phyloP scores from a whole-genome alignment of 1,139 yeast genomes.

The Candida labiduridarum region DNA sequence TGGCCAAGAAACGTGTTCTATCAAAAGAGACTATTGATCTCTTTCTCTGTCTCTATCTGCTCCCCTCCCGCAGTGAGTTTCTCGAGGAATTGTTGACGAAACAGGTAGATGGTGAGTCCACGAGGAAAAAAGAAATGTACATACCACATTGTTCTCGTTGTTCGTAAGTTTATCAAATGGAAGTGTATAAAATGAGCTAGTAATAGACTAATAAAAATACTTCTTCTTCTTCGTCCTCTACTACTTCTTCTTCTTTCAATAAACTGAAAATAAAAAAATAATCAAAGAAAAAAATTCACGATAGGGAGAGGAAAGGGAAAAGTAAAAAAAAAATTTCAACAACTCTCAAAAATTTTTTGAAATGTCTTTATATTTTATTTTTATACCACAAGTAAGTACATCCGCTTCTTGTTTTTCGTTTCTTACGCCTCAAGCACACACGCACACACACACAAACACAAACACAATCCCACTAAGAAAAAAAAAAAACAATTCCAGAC shows the following conservation, averaged over 20 bases:
- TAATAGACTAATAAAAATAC: background rate
- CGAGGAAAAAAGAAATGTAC: background rate
- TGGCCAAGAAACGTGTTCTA: background rate
- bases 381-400: background rate
- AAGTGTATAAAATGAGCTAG: background rate
- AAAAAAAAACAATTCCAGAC: background rate
- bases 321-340: background rate
- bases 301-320: background rate
- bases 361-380: constrained; percentile 3
- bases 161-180: constrained; percentile 1
- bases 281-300: background rate
- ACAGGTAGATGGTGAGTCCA: no score
- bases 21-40: no score
- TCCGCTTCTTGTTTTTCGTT: no score
- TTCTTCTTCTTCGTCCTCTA: background rate
- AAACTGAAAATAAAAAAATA: background rate
- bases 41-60: background rate
- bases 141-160: constrained; percentile 2
- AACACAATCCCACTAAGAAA: background rate
- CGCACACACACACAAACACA: no score
- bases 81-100: background rate
- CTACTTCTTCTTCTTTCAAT: background rate
- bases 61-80: background rate
- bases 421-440: no score
- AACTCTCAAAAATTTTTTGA: constrained; percentile 3